Evolutionary conservation across 495 filamentous ascomycete species (phyloP).

Genomic region (Aspergillus biplanus): DNA sequence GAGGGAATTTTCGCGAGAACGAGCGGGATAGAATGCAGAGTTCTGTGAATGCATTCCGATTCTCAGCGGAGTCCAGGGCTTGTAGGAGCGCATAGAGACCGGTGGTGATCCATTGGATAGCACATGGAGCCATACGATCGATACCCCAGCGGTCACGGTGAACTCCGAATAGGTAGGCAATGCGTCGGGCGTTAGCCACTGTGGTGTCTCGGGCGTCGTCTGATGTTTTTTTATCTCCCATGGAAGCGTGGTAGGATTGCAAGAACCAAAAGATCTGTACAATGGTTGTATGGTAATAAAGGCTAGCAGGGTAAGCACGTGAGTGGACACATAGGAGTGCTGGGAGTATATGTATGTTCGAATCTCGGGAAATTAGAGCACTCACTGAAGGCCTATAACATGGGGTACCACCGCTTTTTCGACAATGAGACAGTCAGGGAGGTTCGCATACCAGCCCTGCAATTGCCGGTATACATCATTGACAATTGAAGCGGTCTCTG

Average conservation of each 20-base stretch:
- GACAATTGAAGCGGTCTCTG: slow-evolving; percentile 23
- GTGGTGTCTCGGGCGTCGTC: not conserved
- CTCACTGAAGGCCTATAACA: slow-evolving; percentile 39
- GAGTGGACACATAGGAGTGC: too few species aligned
- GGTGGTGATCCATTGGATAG: slow-evolving; percentile 37
- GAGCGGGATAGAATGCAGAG: slow-evolving; percentile 31
- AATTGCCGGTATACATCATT: slow-evolving; percentile 32
- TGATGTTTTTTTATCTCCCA: not conserved
- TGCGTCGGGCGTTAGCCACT: slow-evolving; percentile 25
- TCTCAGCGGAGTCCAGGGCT: slow-evolving; percentile 28
- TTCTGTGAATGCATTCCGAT: slow-evolving; percentile 34
- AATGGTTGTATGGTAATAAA: slow-evolving; percentile 36
- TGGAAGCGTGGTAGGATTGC: slow-evolving; percentile 7
- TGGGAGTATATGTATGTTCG: not conserved
- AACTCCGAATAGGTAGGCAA: slow-evolving; percentile 26
- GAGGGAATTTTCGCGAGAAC: slow-evolving; percentile 33
- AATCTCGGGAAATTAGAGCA: not conserved
- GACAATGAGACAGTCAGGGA: slow-evolving; percentile 31
- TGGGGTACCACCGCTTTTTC: slow-evolving; percentile 32
- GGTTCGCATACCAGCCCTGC: slow-evolving; percentile 32
- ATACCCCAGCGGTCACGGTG: slow-evolving; percentile 35
- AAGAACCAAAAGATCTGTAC: slow-evolving; percentile 33
- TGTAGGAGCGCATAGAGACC: slow-evolving; percentile 37
- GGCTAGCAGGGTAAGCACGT: slow-evolving; percentile 15
- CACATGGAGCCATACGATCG: slow-evolving; percentile 33